Evolutionary conservation across 805 yeast genomes (phyloP).

Genomic region (Cyberlindnera misumaiensis): DNA sequence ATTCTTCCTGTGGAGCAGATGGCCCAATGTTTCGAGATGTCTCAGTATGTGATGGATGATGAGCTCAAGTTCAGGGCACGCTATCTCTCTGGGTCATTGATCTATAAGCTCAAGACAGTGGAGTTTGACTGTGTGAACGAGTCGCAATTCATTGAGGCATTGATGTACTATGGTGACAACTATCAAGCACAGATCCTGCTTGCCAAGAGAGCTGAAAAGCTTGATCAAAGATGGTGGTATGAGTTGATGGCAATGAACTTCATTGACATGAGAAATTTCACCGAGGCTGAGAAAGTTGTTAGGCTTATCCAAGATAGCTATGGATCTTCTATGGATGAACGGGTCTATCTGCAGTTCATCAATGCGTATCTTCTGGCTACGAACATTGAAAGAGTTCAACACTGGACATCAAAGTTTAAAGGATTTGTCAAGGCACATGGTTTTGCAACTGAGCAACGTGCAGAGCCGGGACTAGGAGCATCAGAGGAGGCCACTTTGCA

Average conservation of each 20-base stretch:
- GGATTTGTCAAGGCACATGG: slow-evolving; percentile 24
- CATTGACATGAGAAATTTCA: slow-evolving; percentile 27
- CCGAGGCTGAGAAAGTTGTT: slow-evolving; percentile 31
- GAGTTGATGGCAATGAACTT: slow-evolving; percentile 40
- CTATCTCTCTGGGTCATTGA: slow-evolving; percentile 34
- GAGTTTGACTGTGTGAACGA: slow-evolving; percentile 47
- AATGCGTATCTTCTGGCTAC: slow-evolving; percentile 25
- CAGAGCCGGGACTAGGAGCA: slow-evolving; percentile 17
- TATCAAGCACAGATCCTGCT: slow-evolving; percentile 33
- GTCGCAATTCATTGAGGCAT: slow-evolving; percentile 39
- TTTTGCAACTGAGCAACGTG: slow-evolving; percentile 7
- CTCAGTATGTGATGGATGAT: slow-evolving; percentile 31
- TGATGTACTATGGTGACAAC: slow-evolving; percentile 28
- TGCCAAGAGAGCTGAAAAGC: slow-evolving; percentile 22
- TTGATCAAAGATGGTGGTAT: slow-evolving; percentile 45
- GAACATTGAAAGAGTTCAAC: slow-evolving; percentile 22
- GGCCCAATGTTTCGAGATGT: slow-evolving; percentile 32
- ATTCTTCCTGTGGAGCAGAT: slow-evolving; percentile 28
- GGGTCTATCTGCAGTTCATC: slow-evolving; percentile 30
- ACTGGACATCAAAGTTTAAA: slow-evolving; percentile 27
- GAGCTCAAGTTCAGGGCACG: slow-evolving; percentile 27
- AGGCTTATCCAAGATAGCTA: slow-evolving; percentile 19
- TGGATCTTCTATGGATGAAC: slow-evolving; percentile 30
- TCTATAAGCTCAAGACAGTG: slow-evolving; percentile 35
- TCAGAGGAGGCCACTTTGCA: slow-evolving; percentile 25